phyloP scores from a whole-genome alignment of 2,329 filamentous ascomycete species.

The Venturia aucupariae region DNA sequence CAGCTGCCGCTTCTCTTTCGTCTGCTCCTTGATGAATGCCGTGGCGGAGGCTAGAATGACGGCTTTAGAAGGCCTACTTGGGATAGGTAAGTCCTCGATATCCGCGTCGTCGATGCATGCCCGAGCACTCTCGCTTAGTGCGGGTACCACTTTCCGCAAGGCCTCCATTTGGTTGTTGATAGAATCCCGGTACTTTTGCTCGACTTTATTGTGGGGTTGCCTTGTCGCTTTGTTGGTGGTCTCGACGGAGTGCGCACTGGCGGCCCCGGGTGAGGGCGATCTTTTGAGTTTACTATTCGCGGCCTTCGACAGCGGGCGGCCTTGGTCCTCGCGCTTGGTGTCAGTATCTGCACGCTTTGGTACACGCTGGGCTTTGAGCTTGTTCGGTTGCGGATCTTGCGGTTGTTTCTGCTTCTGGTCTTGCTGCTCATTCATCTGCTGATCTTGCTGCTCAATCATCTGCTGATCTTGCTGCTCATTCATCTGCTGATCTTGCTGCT shows the following conservation, averaged over 20 bases:
- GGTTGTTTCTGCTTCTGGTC: not conserved
- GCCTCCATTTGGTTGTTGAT: conserved; percentile 38
- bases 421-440: too few species aligned
- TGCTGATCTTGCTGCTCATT: too few species aligned
- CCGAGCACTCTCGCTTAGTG: conserved; percentile 26
- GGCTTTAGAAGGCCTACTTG: conserved; percentile 36
- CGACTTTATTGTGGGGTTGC: conserved; percentile 37
- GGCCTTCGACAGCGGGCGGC: not conserved
- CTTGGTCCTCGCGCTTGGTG: not conserved
- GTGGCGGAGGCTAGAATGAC: conserved; percentile 38
- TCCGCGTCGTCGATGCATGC: conserved; percentile 20
- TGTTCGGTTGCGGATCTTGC: not conserved
- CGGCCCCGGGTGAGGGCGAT: conserved; percentile 16
- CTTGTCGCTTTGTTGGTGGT: conserved; percentile 25
- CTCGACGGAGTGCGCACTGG: conserved; percentile 18
- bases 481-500: too few species aligned
- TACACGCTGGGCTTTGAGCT: not conserved
- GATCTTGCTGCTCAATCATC: too few species aligned
- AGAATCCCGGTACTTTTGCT: conserved; percentile 38
- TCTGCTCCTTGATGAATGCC: conserved; percentile 37
- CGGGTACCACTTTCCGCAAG: conserved; percentile 30
- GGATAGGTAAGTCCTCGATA: conserved; percentile 34
- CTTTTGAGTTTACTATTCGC: not conserved
- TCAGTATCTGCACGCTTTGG: not conserved
- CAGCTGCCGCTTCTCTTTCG: conserved; percentile 32